Evolutionary conservation across 2,329 filamentous ascomycete genomes (phyloP), one percentile per base, ranked within the genome.

Genomic region (Leptoxyphium fumago): DNA sequence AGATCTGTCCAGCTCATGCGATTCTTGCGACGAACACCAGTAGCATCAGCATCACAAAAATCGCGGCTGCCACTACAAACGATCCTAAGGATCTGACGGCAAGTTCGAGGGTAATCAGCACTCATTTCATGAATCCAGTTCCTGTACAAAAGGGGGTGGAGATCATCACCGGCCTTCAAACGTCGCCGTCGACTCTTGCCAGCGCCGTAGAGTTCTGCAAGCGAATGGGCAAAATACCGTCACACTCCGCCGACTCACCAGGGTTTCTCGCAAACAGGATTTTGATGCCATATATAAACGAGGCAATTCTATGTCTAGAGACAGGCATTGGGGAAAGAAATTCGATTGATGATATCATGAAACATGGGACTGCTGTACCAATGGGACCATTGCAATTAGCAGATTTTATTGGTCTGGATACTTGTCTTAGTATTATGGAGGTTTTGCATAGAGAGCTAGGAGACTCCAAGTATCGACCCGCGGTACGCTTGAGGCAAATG

Each of bases 71-170:
- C 2, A 89, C 89, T 1, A 82, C 79, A 21, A 71, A 72, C 45
- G 78, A 94, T 59, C 82, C 86, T 1, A 89, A 70, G 14, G 84
- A 94, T 57, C 79, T 84, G 18, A 81, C 80, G 38, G 83, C 80
- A 36, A 82, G 85, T 38, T 89, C 86, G 5, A 82, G 91, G 40
- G 91, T 98, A 9, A 78, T 98, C 44, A 86, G 85, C 42, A 96
- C 91, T 13, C 91, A 98, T 65, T 98, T 98, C 67, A 98, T 98
- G 91, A 98, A 98, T 71, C 91, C 91, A 0, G 91, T 98, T 0
- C 91, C 91, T 2, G 69, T 98, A 29, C 91, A 96, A 61, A 94
- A 94, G 65, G 91, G 91, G 43, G 91, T 98, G 5, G 91, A 98
- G 67, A 95, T 98, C 57, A 96, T 98, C 61, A 81, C 84, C 42